Evolutionary conservation across 2,329 filamentous ascomycete species (phyloP).

Genomic region (Aspergillus ochraceus): DNA sequence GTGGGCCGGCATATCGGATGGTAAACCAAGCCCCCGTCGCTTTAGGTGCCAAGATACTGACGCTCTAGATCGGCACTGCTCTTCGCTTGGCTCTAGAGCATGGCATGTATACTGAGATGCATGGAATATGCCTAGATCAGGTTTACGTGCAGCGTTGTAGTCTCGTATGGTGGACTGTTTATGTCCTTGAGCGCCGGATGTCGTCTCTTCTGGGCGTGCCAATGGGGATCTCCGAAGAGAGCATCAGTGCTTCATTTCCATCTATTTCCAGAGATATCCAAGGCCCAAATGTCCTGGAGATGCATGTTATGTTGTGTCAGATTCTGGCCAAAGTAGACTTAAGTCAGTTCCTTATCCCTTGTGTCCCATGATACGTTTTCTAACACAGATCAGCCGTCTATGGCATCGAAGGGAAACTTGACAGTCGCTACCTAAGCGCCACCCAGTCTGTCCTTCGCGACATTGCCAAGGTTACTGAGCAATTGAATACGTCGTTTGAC

Average conservation of each 20-base stretch:
- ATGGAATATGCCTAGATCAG: conserved; percentile 41
- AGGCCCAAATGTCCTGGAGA: too few relatives aligned
- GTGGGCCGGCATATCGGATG: conserved; percentile 47
- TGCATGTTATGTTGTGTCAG: too few relatives aligned
- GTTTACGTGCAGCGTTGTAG: conserved; percentile 47
- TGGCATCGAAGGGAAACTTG: conserved; percentile 23
- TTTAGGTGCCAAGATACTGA: background rate
- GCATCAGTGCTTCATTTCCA: conserved; percentile 35
- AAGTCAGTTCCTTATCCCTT: too few relatives aligned
- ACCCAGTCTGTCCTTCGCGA: conserved; percentile 37
- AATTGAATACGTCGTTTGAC: conserved; percentile 35
- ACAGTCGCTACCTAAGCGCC: conserved; percentile 28
- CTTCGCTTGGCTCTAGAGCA: conserved; percentile 51
- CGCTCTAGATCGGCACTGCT: conserved; percentile 51
- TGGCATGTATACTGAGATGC: conserved; percentile 56
- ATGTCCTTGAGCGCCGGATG: conserved; percentile 55
- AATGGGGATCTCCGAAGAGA: conserved; percentile 49
- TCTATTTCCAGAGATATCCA: too few relatives aligned
- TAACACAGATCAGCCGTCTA: too few relatives aligned
- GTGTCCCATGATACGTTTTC: too few relatives aligned
- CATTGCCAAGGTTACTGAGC: conserved; percentile 36
- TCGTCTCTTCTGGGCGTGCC: conserved; percentile 55
- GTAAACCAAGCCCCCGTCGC: conserved; percentile 27
- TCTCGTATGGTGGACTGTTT: conserved; percentile 56
- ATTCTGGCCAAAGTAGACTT: too few relatives aligned